A percentile compares a stretch with the other conserved stretches of the same genome.
These are phyloP conservation scores for Hirschfeldia incana DNA, from an alignment of 345 rosid species.

Conservation along the genomic window DNA sequence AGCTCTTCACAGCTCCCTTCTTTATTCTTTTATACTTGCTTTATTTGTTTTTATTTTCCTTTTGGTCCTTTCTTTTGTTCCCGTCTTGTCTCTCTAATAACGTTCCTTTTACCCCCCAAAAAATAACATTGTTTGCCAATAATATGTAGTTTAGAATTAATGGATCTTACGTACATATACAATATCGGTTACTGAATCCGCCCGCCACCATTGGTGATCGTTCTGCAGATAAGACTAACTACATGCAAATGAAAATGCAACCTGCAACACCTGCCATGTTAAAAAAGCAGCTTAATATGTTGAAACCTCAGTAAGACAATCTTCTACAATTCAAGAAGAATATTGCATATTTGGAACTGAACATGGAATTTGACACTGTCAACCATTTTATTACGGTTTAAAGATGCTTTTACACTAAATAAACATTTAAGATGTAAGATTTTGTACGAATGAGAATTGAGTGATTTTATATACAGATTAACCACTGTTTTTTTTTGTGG, in stretches of 20 bases:
- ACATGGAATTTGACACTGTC: neutral
- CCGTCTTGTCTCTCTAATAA: conserved; percentile 27
- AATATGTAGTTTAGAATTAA: neutral
- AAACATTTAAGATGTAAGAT: neutral
- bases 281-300: neutral
- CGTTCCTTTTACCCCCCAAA: neutral
- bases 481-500: neutral
- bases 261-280: neutral
- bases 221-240: neutral
- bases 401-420: neutral
- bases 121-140: neutral
- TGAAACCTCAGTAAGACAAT: neutral
- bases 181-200: neutral
- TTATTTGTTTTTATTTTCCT: neutral
- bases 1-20: conserved; percentile 31
- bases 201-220: neutral
- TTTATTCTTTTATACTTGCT: conserved; percentile 21
- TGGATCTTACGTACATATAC: neutral
- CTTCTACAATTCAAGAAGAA: neutral
- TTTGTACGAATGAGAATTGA: neutral
- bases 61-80: conserved; percentile 35
- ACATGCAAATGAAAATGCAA: neutral
- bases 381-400: neutral
- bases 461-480: neutral
- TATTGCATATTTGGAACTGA: neutral